Percentiles rank a stretch among this genome's conserved stretches.
phyloP scores from a whole-genome alignment of 495 filamentous ascomycete species.

The Hypoxylon lenormandii region DNA sequence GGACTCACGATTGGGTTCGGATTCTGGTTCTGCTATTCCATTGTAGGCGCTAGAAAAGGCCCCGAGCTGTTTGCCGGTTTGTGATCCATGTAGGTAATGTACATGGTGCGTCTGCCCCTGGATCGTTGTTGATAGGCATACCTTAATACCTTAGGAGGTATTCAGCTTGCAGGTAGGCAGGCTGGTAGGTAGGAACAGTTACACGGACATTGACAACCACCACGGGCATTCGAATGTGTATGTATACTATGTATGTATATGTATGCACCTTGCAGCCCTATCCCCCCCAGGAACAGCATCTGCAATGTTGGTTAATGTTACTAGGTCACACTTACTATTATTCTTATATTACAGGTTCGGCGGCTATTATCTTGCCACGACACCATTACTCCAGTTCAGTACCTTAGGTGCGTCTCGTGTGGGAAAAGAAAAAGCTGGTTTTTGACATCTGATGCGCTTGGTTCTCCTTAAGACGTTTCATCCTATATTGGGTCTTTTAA shows the following conservation, averaged over 20 bases:
- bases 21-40: slow-evolving; percentile 13
- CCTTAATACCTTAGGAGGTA: slow-evolving; percentile 15
- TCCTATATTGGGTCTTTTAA: slow-evolving; percentile 43
- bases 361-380: slow-evolving; percentile 43
- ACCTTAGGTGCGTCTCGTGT: slow-evolving; percentile 15
- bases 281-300: slow-evolving; percentile 24
- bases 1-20: slow-evolving; percentile 34
- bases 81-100: slow-evolving; percentile 9
- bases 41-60: slow-evolving; percentile 43
- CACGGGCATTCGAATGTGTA: slow-evolving; percentile 6
- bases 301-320: slow-evolving; percentile 11
- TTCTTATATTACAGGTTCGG: slow-evolving; percentile 24
- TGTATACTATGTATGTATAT: slow-evolving; percentile 18
- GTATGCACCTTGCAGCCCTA: slow-evolving; percentile 46
- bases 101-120: slow-evolving; percentile 25
- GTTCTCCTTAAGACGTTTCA: slow-evolving; percentile 38
- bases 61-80: slow-evolving; percentile 44
- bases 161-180: slow-evolving; percentile 3
- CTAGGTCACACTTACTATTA: slow-evolving; percentile 36
- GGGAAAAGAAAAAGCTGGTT: slow-evolving; percentile 14
- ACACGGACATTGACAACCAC: slow-evolving; percentile 26
- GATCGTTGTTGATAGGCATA: slow-evolving; percentile 29
- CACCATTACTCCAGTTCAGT: slow-evolving; percentile 16
- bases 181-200: too few species aligned
- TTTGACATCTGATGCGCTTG: slow-evolving; percentile 40